Evolutionary conservation across 2,329 filamentous ascomycete genomes (phyloP).

Genomic region (Xylaria sp.): DNA sequence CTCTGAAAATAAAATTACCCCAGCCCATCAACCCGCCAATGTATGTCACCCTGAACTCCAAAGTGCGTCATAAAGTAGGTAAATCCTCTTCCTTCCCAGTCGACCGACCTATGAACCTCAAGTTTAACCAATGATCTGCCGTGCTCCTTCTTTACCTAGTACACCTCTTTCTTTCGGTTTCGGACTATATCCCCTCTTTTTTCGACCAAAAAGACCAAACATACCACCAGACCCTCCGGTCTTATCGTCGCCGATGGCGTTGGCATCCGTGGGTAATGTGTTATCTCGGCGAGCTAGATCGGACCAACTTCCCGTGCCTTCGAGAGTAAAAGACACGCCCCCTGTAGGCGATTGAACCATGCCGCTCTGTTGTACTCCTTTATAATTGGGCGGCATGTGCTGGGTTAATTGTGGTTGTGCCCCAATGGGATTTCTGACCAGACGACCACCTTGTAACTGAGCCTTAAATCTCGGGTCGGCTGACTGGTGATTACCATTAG

Average conservation of each 20-base stretch:
- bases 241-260: conserved; percentile 58
- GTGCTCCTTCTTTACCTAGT: conserved; percentile 90
- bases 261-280: conserved; percentile 72
- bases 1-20: conserved; percentile 23
- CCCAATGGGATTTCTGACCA: conserved; percentile 11
- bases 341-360: conserved; percentile 79
- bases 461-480: conserved; percentile 19
- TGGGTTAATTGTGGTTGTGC: conserved; percentile 31
- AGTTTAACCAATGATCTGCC: conserved; percentile 73
- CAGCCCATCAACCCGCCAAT: conserved; percentile 18
- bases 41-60: conserved; percentile 31
- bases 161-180: conserved; percentile 95
- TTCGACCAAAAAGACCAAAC: conserved; percentile 86
- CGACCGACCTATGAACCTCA: conserved; percentile 1
- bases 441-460: conserved; percentile 19
- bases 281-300: conserved; percentile 85
- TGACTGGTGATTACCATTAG: conserved; percentile 35
- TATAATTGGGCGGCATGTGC: conserved; percentile 53
- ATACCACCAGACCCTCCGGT: conserved; percentile 71
- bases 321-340: conserved; percentile 88
- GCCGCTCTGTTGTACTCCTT: conserved; percentile 54
- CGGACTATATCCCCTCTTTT: conserved; percentile 90
- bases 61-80: conserved; percentile 29
- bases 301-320: conserved; percentile 88
- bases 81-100: conserved; percentile 10